phyloP scores from a whole-genome alignment of 176 grass and related monocot species.

The Aegilops bicornis region DNA sequence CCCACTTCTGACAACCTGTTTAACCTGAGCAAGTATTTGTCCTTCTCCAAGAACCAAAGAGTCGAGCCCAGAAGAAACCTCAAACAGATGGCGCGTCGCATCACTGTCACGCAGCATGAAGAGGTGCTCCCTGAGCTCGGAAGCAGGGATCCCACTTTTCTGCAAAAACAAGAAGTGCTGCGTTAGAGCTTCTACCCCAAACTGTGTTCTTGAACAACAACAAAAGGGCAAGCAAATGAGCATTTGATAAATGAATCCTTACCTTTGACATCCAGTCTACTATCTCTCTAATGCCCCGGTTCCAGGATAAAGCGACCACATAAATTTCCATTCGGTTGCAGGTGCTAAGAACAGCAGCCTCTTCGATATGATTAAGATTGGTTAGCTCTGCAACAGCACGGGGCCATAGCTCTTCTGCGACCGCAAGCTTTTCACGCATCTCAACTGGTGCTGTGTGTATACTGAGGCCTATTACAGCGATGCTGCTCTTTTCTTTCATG shows the following conservation, averaged over 20 bases:
- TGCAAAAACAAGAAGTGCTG: conserved; percentile 17
- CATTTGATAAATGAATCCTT: conserved; percentile 22
- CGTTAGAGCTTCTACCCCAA: conserved; percentile 25
- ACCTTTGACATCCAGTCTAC: conserved; percentile 99
- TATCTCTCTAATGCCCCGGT: conserved; percentile 88
- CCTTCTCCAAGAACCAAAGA: conserved; percentile 86
- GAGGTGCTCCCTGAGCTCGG: conserved; percentile 74
- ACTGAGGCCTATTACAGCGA: conserved; percentile 88
- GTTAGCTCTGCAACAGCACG: conserved; percentile 87
- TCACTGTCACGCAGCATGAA: conserved; percentile 84
- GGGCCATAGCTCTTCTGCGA: conserved; percentile 91
- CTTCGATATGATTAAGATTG: conserved; percentile 85
- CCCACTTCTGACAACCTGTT: conserved; percentile 80
- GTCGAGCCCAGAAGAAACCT: conserved; percentile 84
- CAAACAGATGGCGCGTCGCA: conserved; percentile 74
- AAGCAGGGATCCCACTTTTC: conserved; percentile 76
- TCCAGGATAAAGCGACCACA: conserved; percentile 89
- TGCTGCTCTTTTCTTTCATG: conserved; percentile 95
- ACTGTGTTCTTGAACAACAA: conserved; percentile 1
- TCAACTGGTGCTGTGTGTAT: conserved; percentile 90
- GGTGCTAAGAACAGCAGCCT: conserved; percentile 96
- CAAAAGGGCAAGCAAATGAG: not conserved
- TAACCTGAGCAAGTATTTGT: conserved; percentile 86
- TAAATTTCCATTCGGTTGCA: conserved; percentile 99
- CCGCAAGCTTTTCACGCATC: conserved; percentile 91